Conservation (phyloP, 2,329 filamentous ascomycete species). For the Coniochaeta prunicola region DNA sequence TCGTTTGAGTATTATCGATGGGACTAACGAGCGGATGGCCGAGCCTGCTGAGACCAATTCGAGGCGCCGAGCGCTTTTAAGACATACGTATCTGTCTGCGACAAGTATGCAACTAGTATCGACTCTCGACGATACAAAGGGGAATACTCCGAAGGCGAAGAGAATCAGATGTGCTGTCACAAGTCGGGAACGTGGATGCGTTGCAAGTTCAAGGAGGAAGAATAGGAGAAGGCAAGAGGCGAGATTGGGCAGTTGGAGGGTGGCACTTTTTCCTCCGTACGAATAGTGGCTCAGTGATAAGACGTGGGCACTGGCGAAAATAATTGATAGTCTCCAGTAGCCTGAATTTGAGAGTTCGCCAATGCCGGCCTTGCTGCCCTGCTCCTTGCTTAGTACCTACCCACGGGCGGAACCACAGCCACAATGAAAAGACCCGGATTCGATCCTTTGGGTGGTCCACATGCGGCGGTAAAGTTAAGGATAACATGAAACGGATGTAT, state of each 20-base stretch:
- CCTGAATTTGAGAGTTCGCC: not conserved
- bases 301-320: not conserved
- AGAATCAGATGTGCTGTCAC: not conserved
- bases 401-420: not conserved
- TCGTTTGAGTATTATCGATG: not conserved
- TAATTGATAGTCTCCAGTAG: not conserved
- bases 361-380: not conserved
- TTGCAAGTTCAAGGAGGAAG: not conserved
- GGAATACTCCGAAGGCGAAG: not conserved
- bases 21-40: conserved; percentile 3
- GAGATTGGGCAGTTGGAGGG: not conserved
- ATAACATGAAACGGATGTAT: not conserved
- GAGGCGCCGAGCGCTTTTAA: not conserved
- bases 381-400: not conserved
- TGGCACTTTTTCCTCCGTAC: not conserved
- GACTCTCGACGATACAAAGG: not conserved
- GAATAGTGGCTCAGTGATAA: not conserved
- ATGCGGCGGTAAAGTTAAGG: not conserved
- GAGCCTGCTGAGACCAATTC: conserved; percentile 3
- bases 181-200: not conserved
- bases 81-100: not conserved
- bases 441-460: not conserved
- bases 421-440: not conserved
- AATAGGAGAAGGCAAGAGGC: not conserved
- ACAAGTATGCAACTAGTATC: not conserved